Base-by-base conservation (phyloP, 805 yeast genomes). In the Wickerhamomyces canadensis region DNA sequence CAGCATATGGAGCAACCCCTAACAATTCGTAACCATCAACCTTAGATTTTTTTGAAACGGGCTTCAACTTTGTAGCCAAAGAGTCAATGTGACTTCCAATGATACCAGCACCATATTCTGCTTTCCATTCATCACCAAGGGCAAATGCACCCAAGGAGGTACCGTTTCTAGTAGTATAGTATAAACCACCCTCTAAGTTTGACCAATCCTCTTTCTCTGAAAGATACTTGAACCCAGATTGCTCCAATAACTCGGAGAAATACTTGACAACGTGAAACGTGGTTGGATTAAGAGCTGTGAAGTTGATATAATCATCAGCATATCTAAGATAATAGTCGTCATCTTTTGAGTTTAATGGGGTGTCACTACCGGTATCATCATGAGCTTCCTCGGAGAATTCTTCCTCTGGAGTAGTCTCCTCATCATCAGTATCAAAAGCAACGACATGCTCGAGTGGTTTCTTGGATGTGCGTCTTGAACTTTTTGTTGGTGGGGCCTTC, bases 1-100 rank as follows among this genome's bases (percentile, higher is more conserved):
- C 93, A 16, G 86, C 77, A 57, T 86, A 86, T 2, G 91, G 87
- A 0, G 95, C 91, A 27, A 84, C 86, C 6, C 94, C 96, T 22
- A 86, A 64, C 33, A 81, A 61, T 46, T 83, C 85, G 58, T 74
- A 86, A 22, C 94, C 94, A 40, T 83, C 88, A 13, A 79, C 75
- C 9, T 68, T 62, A 7, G 57, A 53, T 53, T 80, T 81, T 42
- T 65, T 65, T 13, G 91, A 80, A 35, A 69, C 64, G 1, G 96
- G 95, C 63, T 86, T 86, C 54, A 86, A 67, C 42, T 73, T 68
- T 5, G 73, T 75, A 12, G 86, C 71, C 43, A 84, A 64, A 0
- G 91, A 72, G 60, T 86, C 95, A 33, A 80, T 72, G 60, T 84
- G 94, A n/a, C 79, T 63, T 4, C 85, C 93, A 45, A 81, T 70